Evolutionary conservation across 768 basidiomycete genomes (phyloP), one percentile per base, ranked within the genome.

Genomic region (Serendipita sp.): DNA sequence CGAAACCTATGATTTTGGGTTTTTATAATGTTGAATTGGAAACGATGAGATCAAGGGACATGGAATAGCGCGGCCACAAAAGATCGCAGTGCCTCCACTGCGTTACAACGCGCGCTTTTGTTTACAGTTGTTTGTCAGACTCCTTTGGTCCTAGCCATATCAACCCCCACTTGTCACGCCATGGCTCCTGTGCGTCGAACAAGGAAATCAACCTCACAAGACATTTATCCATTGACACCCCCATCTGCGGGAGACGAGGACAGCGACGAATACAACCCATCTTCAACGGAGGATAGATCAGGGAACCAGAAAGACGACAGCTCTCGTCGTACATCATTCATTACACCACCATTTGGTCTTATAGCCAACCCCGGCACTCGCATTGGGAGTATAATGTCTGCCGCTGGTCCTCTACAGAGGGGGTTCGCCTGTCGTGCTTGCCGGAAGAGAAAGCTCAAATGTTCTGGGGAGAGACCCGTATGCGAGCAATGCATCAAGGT

Each of bases 161-260:
- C 14, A 22, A 33, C 53, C 53, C 20, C 22, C 17, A 3, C 53
- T 58, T 28, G 9, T 17, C 11, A 7, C 22, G 28, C 53, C 24
- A 58, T 58, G 53, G 53, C 53, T 58, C 53, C 53, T 33, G 31
- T 33, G 3, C 22, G 53, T n/a, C 53, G 53, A 17, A 58, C 53
- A 58, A 22, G 31, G 7, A 58, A 11, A 3, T 17, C 22, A 24
- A 58, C 31, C 53, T 9, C n/a, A 17, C 5, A 5, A n/a, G n/a
- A 20, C 45, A 7, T 24, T 3, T 58, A 58, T 31, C 53, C 53
- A n/a, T n/a, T 24, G 17, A 58, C 24, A n/a, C 53, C 53, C 28
- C 53, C 53, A 9, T 24, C 53, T 9, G n/a, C 45, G 7, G 45
- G 45, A 7, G 45, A 48, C 53, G 53, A 58, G 24, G 22, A 58